phyloP scores from a whole-genome alignment of 345 rosid species.

The Stellera chamaejasme region DNA sequence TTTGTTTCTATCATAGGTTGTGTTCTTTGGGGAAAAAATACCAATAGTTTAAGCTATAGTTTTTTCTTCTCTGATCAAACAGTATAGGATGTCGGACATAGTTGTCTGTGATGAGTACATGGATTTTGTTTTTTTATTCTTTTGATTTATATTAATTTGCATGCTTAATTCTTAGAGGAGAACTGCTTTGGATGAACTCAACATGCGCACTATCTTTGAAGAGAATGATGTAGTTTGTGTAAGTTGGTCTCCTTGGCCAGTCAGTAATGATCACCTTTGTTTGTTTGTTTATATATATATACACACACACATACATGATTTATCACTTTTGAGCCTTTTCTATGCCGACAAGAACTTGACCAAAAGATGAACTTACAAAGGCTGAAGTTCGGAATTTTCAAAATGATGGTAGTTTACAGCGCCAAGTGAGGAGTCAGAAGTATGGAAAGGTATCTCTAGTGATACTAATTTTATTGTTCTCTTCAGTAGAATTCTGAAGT shows the following conservation, averaged over 20 bases:
- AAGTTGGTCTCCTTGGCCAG: constrained; percentile 35
- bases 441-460: constrained; percentile 80
- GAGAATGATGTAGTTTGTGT: constrained; percentile 89
- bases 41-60: too few relatives aligned
- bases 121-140: not conserved
- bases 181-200: constrained; percentile 94
- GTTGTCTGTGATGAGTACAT: not conserved
- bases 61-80: not conserved
- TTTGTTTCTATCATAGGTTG: too few relatives aligned
- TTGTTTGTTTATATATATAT: too few relatives aligned
- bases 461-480: not conserved
- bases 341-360: not conserved
- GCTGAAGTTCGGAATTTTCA: constrained; percentile 87
- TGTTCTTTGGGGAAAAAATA: too few relatives aligned
- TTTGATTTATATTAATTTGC: not conserved
- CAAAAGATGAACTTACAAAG: constrained; percentile 21
- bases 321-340: not conserved
- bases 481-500: too few relatives aligned
- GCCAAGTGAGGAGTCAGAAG: constrained; percentile 90
- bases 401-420: constrained; percentile 72
- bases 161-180: constrained; percentile 43
- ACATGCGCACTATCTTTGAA: constrained; percentile 81
- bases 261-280: not conserved
- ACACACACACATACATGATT: not conserved
- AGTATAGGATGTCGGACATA: not conserved